Conservation (phyloP, 345 rosid genomes). For the Pugionium cornutum region DNA sequence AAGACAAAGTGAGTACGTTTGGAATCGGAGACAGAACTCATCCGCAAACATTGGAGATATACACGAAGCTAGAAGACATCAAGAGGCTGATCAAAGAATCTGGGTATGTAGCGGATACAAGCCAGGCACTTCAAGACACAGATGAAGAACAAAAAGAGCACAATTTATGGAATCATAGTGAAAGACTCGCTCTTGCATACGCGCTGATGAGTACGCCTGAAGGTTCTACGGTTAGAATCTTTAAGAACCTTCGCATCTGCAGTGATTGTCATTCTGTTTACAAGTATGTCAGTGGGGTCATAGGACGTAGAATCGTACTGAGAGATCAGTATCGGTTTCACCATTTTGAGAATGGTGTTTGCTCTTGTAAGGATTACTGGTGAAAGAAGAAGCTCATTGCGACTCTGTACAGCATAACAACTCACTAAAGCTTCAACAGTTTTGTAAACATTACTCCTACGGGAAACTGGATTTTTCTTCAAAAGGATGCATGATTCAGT, state of each 20-base stretch:
- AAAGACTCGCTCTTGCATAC: constrained; percentile 86
- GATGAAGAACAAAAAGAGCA: constrained; percentile 94
- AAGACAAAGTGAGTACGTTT: constrained; percentile 57
- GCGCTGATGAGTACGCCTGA: constrained; percentile 60
- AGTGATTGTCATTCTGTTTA: constrained; percentile 81
- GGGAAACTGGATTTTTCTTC: background rate
- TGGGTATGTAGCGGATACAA: constrained; percentile 77
- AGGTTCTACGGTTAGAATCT: constrained; percentile 59
- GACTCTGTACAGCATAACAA: constrained; percentile 3
- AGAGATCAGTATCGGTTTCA: constrained; percentile 85
- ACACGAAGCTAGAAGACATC: constrained; percentile 72
- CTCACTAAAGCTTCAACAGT: constrained; percentile 2
- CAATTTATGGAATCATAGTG: constrained; percentile 86
- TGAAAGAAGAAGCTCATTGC: constrained; percentile 39
- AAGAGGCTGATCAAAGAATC: constrained; percentile 76
- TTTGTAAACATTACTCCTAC: background rate
- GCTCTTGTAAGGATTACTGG: constrained; percentile 88
- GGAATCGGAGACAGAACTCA: constrained; percentile 79
- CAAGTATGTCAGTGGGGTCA: constrained; percentile 64
- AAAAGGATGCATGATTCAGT: background rate
- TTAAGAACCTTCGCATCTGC: constrained; percentile 87
- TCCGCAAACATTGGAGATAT: constrained; percentile 55
- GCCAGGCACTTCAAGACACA: constrained; percentile 79
- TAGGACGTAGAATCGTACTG: constrained; percentile 53
- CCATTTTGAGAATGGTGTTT: constrained; percentile 69